A percentile compares a stretch with the other conserved stretches of the same genome.
These are phyloP conservation scores for Tolypocladium album DNA, from an alignment of 2,329 filamentous ascomycete species.

Conservation along the genomic window DNA sequence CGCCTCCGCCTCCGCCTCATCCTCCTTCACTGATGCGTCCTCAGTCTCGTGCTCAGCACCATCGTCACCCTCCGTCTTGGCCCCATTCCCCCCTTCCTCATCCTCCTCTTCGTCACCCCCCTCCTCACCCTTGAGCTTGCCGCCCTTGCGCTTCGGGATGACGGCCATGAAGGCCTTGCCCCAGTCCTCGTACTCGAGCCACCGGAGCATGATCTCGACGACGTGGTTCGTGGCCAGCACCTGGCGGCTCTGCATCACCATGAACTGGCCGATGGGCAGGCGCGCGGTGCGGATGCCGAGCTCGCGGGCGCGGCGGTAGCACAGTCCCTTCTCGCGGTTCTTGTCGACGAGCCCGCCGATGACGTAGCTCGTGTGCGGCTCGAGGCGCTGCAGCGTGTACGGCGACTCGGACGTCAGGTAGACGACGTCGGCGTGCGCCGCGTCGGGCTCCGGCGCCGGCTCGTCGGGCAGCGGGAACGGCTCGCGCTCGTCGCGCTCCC, in stretches of 20 bases:
- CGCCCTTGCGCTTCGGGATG: constrained; percentile 85
- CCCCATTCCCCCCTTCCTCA: constrained; percentile 18
- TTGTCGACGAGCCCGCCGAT: constrained; percentile 92
- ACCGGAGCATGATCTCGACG: constrained; percentile 89
- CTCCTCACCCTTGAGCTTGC: constrained; percentile 43
- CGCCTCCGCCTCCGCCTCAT: neutral
- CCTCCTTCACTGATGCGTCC: neutral
- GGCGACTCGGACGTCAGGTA: constrained; percentile 92
- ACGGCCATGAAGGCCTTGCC: constrained; percentile 77
- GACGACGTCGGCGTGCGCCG: constrained; percentile 44
- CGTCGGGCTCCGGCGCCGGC: constrained; percentile 18
- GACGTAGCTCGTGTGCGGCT: constrained; percentile 83
- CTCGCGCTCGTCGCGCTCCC: constrained; percentile 19
- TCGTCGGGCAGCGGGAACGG: constrained; percentile 22
- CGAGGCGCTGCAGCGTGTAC: constrained; percentile 69
- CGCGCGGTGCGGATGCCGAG: constrained; percentile 78
- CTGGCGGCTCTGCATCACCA: constrained; percentile 78
- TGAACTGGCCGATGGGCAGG: constrained; percentile 88
- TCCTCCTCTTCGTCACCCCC: constrained; percentile 12
- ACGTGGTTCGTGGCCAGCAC: constrained; percentile 94
- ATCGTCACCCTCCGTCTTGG: constrained; percentile 1
- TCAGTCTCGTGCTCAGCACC: constrained; percentile 4
- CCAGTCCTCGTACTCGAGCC: constrained; percentile 88
- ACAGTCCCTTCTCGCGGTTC: constrained; percentile 91
- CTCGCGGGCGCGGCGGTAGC: constrained; percentile 69